These are phyloP conservation scores for Mycena venus DNA, from an alignment of 768 basidiomycete genomes.

Conservation along the genomic window DNA sequence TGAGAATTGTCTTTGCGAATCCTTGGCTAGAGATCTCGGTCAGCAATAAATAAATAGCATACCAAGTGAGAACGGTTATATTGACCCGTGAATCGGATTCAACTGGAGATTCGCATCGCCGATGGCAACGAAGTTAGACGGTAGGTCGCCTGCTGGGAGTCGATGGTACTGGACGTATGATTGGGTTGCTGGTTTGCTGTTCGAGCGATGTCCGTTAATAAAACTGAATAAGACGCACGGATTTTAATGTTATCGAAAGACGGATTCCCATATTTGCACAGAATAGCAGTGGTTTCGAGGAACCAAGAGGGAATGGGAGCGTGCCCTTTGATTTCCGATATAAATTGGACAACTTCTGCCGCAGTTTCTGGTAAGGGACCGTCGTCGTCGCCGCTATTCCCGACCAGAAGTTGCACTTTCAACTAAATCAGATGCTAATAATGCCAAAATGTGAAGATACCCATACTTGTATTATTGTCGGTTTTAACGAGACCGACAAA, in stretches of 20 bases:
- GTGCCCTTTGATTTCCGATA: slow-evolving; percentile 1
- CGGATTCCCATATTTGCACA: slow-evolving; percentile 7
- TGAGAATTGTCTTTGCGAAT: slow-evolving; percentile 35
- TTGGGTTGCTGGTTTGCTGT: slow-evolving; percentile 16
- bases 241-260: slow-evolving; percentile 17
- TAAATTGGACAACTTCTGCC: slow-evolving; percentile 2
- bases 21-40: slow-evolving; percentile 32
- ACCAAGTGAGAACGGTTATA: neutral
- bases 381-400: neutral
- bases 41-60: neutral
- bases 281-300: slow-evolving; percentile 11
- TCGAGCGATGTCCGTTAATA: neutral
- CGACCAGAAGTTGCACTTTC: slow-evolving; percentile 11
- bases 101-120: slow-evolving; percentile 37
- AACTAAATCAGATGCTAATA: neutral
- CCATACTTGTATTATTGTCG: slow-evolving; percentile 22
- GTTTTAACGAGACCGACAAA: slow-evolving; percentile 5
- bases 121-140: slow-evolving; percentile 38
- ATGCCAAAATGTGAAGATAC: neutral
- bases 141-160: slow-evolving; percentile 19
- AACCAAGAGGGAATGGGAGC: slow-evolving; percentile 7
- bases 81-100: slow-evolving; percentile 38
- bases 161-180: slow-evolving; percentile 35
- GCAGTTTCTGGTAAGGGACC: neutral
- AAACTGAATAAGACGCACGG: neutral